Base-by-base conservation (phyloP, 2,329 filamentous ascomycete genomes). In the Atkinsonella texensis region DNA sequence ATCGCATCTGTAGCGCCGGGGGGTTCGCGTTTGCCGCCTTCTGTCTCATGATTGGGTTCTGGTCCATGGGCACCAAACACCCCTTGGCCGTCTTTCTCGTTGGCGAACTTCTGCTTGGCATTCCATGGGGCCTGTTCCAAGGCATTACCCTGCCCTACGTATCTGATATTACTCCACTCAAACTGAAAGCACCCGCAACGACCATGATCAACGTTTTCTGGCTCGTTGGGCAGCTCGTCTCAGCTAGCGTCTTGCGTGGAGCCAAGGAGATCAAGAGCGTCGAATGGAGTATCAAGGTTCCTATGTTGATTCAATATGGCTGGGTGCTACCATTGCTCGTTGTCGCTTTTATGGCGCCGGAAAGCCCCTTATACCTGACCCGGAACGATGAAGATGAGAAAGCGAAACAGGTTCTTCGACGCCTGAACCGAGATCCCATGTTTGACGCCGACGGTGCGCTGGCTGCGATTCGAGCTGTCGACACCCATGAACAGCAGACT, bases 21-120 rank as follows among this genome's bases (percentile, higher is more conserved):
- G 40, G 12, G 56, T 72, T 69, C 67, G 53, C 63, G 0, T 70
- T 66, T 60, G 62, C 67, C 1, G 53, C 65, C 1, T 64, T 65
- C 1, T 56, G 70, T 1, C 49, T 70, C n/a, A 33, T 68, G 2
- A 59, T 39, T 13, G 46, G 33, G 4, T 23, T 40, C 18, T 39
- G 12, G 18, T 39, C 38, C 28, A 42, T 46, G 28, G 13, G 3
- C 4, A 23, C 39, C 4, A 9, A 9, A 9, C 20, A 40, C 15
- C 43, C 44, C 20, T n/a, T 51, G 44, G 44, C 44, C 10, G 38
- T 51, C 2, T 42, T 51, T 20, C 35, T 51, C 38, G 43, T 31
- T 13, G 17, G 38, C 9, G 23, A 51, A 17, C 7, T 51, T 11
- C 28, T 35, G 17, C 23, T 51, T 2, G 50, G 44, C 2, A 17